Base-by-base conservation (phyloP, 116 monocot genomes). In the Iris pallida region DNA sequence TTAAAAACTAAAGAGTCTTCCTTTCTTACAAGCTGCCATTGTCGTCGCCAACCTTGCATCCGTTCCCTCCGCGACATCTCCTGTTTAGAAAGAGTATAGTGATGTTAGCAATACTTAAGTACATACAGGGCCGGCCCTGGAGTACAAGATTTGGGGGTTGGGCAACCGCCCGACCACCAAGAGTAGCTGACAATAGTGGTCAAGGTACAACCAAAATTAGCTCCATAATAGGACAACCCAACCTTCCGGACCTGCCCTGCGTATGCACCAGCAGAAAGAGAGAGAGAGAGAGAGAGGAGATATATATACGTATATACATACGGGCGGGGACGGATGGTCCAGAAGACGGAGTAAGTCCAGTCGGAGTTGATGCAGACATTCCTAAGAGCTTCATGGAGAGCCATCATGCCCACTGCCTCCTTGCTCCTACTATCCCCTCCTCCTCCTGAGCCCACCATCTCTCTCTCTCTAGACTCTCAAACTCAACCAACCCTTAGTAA, bases 341-440 rank as follows among this genome's bases (percentile, higher is more conserved):
- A 92, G 89, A 92, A 97, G 72, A 97, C 87, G 61, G 97, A 97
- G 85, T 97, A 97, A 45, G 97, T 90, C 97, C 97, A 97, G 72
- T 97, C 97, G 17, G 92, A 90, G 85, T 74, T 90, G 81, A 87
- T 79, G 90, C 92, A 92, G 49, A 97, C 97, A 80, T 92, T 97
- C 16, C 97, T 57, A 30, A 97, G 85, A 5, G 97, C 92, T 63
- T 92, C 97, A 64, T 97, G 97, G 47, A 97, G 92, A 8, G 97
- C 97, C 87, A 97, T 87, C 97, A 97, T 97, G 59, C 97, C 92
- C 47, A 82, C 87, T 0, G 92, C 97, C 45, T 85, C 89, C 61
- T 92, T 92, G 83, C 82, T 97, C 61, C 97, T 78, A n/a, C 79
- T 62, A 53, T 82, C 80, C 1, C 66, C 70, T 16, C 68, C 75